Evolutionary conservation across 495 filamentous ascomycete species (phyloP), one percentile per base, ranked within the genome.

Genomic region (Daldinia bambusicola): DNA sequence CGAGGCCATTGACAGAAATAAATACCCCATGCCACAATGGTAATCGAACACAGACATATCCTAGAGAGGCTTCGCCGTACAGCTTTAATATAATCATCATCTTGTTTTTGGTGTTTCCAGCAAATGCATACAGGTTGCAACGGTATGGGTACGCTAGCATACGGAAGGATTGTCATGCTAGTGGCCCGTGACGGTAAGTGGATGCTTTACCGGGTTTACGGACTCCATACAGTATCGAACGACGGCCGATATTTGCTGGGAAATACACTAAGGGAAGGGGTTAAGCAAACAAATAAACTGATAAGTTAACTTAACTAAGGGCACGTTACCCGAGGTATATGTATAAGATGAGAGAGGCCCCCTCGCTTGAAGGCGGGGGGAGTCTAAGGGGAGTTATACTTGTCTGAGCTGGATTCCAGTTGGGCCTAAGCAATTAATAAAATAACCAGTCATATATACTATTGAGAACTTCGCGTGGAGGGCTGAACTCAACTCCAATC

Each of bases 91-190:
- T 13, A 13, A 13, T 16, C 14, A 32, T 53, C 16, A 4, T 31
- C 32, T 0, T 5, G 30, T 2, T 52, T 31, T n/a, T 52, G 14
- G 26, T n/a, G 0, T 10, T 52, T 18, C 50, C 22, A 10, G 30
- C 26, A 52, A 4, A 30, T 52, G 50, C 50, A 48, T 48, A 48
- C 18, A 6, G 5, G 16, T 48, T 8, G 20, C 16, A 9, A n/a
- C 2, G 20, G 8, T 48, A 48, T 22, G 51, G 53, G 32, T 5
- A 37, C 53, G 32, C 53, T 56, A 56, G 18, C 31, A 6, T 20
- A 1, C 16, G 53, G 53, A 18, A 56, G 53, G 53, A 56, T 56
- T 56, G 31, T 12, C 8, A 56, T 56, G 53, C 53, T 38, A 32
- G 53, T 37, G 8, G 2, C 32, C 26, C 14, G 14, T 53, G 26